Evolutionary conservation across 345 rosid genomes (phyloP), one percentile per base, ranked within the genome.

Genomic region (Pistacia atlantica): DNA sequence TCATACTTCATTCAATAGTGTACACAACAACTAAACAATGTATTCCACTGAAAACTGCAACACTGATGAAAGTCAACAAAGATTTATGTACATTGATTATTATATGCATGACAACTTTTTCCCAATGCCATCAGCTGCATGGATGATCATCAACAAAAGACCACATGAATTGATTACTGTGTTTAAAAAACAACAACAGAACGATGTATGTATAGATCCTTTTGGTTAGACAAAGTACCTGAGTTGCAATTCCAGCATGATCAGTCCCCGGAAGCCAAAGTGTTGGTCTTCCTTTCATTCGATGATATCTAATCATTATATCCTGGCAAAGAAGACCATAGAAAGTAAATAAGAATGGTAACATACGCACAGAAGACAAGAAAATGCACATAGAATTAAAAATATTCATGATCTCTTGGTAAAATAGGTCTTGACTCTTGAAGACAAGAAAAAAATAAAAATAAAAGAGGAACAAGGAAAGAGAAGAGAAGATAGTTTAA

Each of bases 231-330:
- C 80, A 65, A 83, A 76, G 25, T 73, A 95, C 99, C 98, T 92
- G 98, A 70, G 99, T 93, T 75, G 99, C 99, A 65, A 93, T 95
- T 61, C 98, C 99, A 72, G 99, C 99, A 89, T 95, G 99, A 86
- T 95, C 98, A 69, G 98, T 90, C 73, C 99, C 98, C 51, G 99
- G 99, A 86, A 95, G 86, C 99, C 99, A 95, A 56, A 95, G 92
- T 61, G 99, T 89, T 75, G 99, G 98, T 80, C 87, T 93, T 72
- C 98, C 99, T 83, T 84, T 95, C 99, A 95, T 95, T 46, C 99
- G 87, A 67, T 88, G 83, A 85, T 90, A 93, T 81, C 99, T 88
- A 80, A 89, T 88, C 99, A 95, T 89, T 66, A 95, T 91, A 83
- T 92, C 97, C 97, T 92, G 72, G 28, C 74, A 67, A 83, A 80